Evolutionary conservation across 805 yeast genomes (phyloP).

Genomic region (Candida loeiensis): DNA sequence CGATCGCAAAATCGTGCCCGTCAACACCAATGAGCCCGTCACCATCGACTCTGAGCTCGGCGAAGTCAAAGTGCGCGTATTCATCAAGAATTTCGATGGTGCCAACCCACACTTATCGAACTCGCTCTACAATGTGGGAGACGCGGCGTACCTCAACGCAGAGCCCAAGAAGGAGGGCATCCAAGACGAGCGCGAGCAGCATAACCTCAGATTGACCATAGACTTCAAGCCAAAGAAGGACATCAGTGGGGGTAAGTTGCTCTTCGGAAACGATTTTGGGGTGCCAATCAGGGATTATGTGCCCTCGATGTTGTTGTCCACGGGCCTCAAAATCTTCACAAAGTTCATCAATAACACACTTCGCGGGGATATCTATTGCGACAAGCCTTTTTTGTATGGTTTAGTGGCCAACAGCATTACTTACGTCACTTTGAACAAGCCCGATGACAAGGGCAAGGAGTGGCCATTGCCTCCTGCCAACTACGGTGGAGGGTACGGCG

Average conservation of each 20-base stretch:
- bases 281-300: slow-evolving; percentile 54
- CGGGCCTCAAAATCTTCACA: slow-evolving; percentile 55
- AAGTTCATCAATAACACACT: slow-evolving; percentile 62
- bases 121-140: slow-evolving; percentile 31
- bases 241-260: slow-evolving; percentile 49
- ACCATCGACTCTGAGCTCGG: slow-evolving; percentile 39
- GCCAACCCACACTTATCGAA: slow-evolving; percentile 32
- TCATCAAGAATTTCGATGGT: slow-evolving; percentile 48
- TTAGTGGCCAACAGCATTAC: slow-evolving; percentile 57
- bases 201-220: slow-evolving; percentile 34
- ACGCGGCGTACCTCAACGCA: slow-evolving; percentile 25
- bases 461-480: slow-evolving; percentile 9
- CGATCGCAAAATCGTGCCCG: slow-evolving; percentile 34
- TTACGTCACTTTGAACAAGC: slow-evolving; percentile 31
- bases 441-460: slow-evolving; percentile 12
- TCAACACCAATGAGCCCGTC: slow-evolving; percentile 40
- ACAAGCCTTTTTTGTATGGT: slow-evolving; percentile 62
- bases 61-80: slow-evolving; percentile 35
- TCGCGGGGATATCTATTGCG: slow-evolving; percentile 57
- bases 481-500: slow-evolving; percentile 11
- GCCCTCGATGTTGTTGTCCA: slow-evolving; percentile 46
- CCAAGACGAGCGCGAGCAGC: slow-evolving; percentile 11
- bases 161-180: slow-evolving; percentile 8
- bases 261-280: slow-evolving; percentile 70
- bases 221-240: slow-evolving; percentile 40